phyloP scores from a whole-genome alignment of 768 basidiomycete genomes.

The Kondoa subrosea region DNA sequence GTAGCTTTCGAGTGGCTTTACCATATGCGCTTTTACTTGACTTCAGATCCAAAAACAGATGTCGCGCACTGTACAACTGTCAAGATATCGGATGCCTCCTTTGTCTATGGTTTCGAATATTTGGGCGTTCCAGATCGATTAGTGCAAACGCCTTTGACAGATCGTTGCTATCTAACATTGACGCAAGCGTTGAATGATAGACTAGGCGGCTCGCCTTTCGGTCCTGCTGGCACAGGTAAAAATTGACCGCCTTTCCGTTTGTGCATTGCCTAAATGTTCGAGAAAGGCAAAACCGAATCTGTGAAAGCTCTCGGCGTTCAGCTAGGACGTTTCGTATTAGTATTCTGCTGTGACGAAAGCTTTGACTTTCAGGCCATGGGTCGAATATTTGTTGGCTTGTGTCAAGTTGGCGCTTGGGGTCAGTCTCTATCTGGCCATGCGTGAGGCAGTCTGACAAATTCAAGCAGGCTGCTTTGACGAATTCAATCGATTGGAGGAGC shows the following conservation, averaged over 20 bases:
- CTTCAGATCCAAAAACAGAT: slow-evolving; percentile 40
- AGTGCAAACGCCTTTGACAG: slow-evolving; percentile 94
- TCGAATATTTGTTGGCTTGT: slow-evolving; percentile 93
- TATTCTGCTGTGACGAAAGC: slow-evolving; percentile 99
- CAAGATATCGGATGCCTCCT: slow-evolving; percentile 70
- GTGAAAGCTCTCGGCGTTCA: slow-evolving; percentile 97
- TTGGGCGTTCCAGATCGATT: slow-evolving; percentile 89
- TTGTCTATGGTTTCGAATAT: slow-evolving; percentile 98
- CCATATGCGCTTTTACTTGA: slow-evolving; percentile 96
- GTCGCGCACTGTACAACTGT: slow-evolving; percentile 52
- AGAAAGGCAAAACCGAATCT: slow-evolving; percentile 89
- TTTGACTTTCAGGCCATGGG: slow-evolving; percentile 99
- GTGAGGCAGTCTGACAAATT: background rate
- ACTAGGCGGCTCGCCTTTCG: slow-evolving; percentile 92
- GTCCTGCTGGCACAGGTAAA: slow-evolving; percentile 85
- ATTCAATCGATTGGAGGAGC: slow-evolving; percentile 94
- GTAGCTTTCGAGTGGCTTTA: slow-evolving; percentile 82
- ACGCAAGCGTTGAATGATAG: slow-evolving; percentile 91
- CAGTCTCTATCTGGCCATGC: slow-evolving; percentile 30
- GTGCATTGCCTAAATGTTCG: background rate
- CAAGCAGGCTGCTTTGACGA: slow-evolving; percentile 58
- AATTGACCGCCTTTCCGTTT: background rate
- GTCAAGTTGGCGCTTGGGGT: slow-evolving; percentile 98
- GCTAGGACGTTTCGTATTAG: slow-evolving; percentile 93
- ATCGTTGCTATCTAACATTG: slow-evolving; percentile 85